These are phyloP conservation scores for Annulohypoxylon truncatum DNA, from an alignment of 2,329 filamentous ascomycete genomes.

Conservation along the genomic window DNA sequence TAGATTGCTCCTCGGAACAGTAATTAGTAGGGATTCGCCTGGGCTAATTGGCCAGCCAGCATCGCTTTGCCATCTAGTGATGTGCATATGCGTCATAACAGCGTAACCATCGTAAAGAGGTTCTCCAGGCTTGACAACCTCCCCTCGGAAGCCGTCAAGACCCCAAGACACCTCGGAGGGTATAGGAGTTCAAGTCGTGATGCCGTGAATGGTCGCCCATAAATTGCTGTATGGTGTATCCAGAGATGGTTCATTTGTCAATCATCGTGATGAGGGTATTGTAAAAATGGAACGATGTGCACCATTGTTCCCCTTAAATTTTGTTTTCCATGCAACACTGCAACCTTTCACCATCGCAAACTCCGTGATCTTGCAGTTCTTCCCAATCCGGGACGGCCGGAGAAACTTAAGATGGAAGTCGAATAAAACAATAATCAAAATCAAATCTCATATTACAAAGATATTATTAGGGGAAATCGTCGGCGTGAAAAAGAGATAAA, in stretches of 20 bases:
- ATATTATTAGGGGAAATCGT: constrained; percentile 44
- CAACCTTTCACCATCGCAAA: constrained; percentile 42
- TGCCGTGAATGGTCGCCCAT: constrained; percentile 54
- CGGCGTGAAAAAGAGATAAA: constrained; percentile 31
- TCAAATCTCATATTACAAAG: constrained; percentile 51
- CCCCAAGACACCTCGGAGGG: constrained; percentile 48
- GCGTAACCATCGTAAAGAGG: constrained; percentile 54
- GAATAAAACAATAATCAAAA: constrained; percentile 41
- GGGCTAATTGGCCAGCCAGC: constrained; percentile 40
- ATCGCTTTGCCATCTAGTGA: constrained; percentile 50
- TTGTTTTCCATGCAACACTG: constrained; percentile 40
- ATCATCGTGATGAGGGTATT: constrained; percentile 50
- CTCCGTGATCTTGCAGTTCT: constrained; percentile 39
- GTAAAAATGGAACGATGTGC: constrained; percentile 43
- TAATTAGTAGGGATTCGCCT: constrained; percentile 46
- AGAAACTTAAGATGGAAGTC: constrained; percentile 29
- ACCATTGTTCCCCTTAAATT: constrained; percentile 38
- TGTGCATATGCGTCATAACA: constrained; percentile 54
- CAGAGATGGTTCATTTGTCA: constrained; percentile 49
- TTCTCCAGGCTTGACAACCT: constrained; percentile 39
- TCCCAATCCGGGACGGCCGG: constrained; percentile 40
- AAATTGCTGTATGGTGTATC: constrained; percentile 53
- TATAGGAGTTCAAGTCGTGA: constrained; percentile 52
- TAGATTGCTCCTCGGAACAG: constrained; percentile 43
- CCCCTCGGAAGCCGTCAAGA: constrained; percentile 39